These are phyloP conservation scores for Microdochium paspali DNA, from an alignment of 2,329 filamentous ascomycete genomes.

Conservation along the genomic window DNA sequence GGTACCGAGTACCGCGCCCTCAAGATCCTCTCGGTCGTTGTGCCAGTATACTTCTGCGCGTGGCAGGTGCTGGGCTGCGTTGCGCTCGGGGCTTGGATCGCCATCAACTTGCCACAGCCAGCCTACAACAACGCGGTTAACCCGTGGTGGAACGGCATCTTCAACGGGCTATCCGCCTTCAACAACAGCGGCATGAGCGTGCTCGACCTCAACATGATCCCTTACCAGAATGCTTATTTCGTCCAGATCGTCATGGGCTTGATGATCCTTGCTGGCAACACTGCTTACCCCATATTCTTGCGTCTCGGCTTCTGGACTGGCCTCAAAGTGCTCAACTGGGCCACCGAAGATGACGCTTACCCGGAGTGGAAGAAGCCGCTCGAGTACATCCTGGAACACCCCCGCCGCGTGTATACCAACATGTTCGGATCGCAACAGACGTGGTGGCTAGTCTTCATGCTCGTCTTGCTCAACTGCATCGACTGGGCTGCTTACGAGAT, in stretches of 20 bases:
- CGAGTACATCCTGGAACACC: conserved; percentile 44
- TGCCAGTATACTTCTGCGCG: conserved; percentile 49
- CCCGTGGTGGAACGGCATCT: conserved; percentile 60
- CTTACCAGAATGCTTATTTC: conserved; percentile 44
- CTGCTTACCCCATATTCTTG: conserved; percentile 55
- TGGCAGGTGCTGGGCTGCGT: conserved; percentile 35
- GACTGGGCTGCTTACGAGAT: conserved; percentile 60
- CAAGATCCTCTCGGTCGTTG: conserved; percentile 45
- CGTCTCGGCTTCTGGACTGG: conserved; percentile 48
- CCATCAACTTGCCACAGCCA: conserved; percentile 35
- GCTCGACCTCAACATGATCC: conserved; percentile 56
- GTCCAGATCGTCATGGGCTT: conserved; percentile 43
- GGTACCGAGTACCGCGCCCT: conserved; percentile 57
- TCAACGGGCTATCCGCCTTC: conserved; percentile 59
- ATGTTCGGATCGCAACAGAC: conserved; percentile 55
- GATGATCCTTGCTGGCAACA: conserved; percentile 56
- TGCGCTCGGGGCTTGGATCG: conserved; percentile 48
- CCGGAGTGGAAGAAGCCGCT: conserved; percentile 37
- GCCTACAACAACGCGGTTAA: conserved; percentile 47
- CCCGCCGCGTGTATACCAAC: conserved; percentile 50
- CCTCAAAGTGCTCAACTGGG: conserved; percentile 27
- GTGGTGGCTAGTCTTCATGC: conserved; percentile 55
- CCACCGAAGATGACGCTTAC: conserved; percentile 25
- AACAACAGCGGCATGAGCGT: conserved; percentile 65
- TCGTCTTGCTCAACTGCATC: conserved; percentile 49